Percentiles rank a stretch among this genome's conserved stretches.
phyloP scores from a whole-genome alignment of 768 basidiomycete species.

The Galerina marginata region DNA sequence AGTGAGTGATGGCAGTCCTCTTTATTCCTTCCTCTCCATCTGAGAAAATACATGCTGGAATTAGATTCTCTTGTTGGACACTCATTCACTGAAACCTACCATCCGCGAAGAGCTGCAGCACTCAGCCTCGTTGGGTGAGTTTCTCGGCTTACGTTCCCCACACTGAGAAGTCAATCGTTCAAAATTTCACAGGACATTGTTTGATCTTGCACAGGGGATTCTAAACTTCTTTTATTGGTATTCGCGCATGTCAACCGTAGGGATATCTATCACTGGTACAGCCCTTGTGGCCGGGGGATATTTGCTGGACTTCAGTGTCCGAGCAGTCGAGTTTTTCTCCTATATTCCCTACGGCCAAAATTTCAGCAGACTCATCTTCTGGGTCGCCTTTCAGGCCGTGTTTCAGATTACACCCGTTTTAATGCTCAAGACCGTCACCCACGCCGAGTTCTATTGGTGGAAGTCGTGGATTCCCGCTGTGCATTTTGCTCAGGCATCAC shows the following conservation, averaged over 20 bases:
- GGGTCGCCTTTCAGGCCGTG: neutral
- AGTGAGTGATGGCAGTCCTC: slow-evolving; percentile 28
- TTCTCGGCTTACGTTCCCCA: neutral
- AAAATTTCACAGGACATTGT: slow-evolving; percentile 13
- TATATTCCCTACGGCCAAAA: neutral
- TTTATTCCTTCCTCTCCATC: neutral
- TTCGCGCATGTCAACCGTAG: slow-evolving; percentile 35
- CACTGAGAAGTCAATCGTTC: neutral
- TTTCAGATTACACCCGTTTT: slow-evolving; percentile 22
- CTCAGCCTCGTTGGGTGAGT: slow-evolving; percentile 17
- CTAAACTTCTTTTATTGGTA: slow-evolving; percentile 39
- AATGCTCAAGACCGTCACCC: slow-evolving; percentile 31
- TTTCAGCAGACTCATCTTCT: neutral
- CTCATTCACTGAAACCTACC: no score
- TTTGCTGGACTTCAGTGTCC: slow-evolving; percentile 8
- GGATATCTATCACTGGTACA: slow-evolving; percentile 34
- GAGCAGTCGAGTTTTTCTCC: neutral
- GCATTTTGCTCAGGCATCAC: slow-evolving; percentile 25
- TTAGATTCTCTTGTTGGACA: no score
- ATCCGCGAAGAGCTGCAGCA: no score
- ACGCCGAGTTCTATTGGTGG: slow-evolving; percentile 28
- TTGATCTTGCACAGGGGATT: slow-evolving; percentile 11
- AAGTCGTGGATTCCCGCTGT: slow-evolving; percentile 16
- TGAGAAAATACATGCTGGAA: neutral
- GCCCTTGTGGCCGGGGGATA: slow-evolving; percentile 22